A percentile compares a stretch with the other conserved stretches of the same genome.
These are phyloP conservation scores for Thuja plicata DNA, from an alignment of 83 land plant species.

Conservation along the genomic window DNA sequence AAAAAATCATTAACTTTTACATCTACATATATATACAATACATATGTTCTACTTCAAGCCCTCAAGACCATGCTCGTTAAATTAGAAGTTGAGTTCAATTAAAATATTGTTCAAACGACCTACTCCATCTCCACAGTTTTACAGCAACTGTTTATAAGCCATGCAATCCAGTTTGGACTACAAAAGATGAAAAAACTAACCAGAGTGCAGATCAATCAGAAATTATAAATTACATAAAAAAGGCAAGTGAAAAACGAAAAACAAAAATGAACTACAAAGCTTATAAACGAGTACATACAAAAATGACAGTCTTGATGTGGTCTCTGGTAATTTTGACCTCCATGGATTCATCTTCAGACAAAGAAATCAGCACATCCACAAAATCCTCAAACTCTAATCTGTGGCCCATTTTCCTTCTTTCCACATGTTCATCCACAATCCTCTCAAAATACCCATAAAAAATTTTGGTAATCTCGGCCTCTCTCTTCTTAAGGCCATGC, in stretches of 20 bases:
- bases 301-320: slow-evolving; percentile 26
- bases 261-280: neutral
- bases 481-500: neutral
- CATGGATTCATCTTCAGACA: slow-evolving; percentile 3
- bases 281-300: neutral
- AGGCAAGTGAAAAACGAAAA: neutral
- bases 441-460: slow-evolving; percentile 11
- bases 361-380: slow-evolving; percentile 24
- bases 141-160: no score
- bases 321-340: slow-evolving; percentile 3
- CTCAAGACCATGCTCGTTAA: no score
- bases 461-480: neutral
- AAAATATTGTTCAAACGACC: no score
- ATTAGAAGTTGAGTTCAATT: no score
- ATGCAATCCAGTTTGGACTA: no score
- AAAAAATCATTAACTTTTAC: no score
- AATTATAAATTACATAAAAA: no score
- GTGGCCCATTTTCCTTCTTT: neutral
- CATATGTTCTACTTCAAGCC: no score
- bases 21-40: no score
- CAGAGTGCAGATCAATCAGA: no score
- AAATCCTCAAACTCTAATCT: slow-evolving; percentile 18
- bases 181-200: no score
- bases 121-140: no score
- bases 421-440: slow-evolving; percentile 17